phyloP scores from a whole-genome alignment of 2,329 filamentous ascomycete genomes.

The Fusarium piperis region DNA sequence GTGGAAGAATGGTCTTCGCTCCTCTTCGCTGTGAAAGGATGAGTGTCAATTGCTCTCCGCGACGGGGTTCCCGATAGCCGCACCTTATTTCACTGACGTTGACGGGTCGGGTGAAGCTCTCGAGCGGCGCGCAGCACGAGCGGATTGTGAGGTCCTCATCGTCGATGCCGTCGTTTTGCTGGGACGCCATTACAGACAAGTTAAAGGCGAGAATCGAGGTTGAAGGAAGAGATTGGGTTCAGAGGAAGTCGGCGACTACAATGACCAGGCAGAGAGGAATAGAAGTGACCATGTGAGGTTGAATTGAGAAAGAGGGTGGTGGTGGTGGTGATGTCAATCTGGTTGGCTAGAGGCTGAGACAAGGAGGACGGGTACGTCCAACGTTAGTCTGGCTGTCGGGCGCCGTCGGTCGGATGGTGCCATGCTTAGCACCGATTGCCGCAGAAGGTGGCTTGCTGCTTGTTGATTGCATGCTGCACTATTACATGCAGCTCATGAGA shows the following conservation, averaged over 20 bases:
- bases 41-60: background rate
- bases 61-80: background rate
- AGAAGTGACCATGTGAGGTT: background rate
- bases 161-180: conserved; percentile 32
- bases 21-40: background rate
- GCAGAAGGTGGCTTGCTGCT: conserved; percentile 1
- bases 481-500: background rate
- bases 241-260: background rate
- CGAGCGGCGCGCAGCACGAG: conserved; percentile 53
- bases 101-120: conserved; percentile 53
- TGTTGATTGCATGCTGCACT: background rate
- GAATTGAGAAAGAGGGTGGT: conserved; percentile 13
- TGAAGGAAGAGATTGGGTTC: background rate
- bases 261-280: background rate
- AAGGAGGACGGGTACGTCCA: background rate
- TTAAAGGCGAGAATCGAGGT: background rate
- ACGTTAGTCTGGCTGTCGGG: background rate
- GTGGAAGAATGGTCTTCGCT: conserved; percentile 19
- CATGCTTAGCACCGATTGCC: conserved; percentile 24
- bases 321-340: conserved; percentile 7
- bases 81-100: conserved; percentile 56
- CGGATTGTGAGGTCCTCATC: conserved; percentile 48
- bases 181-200: conserved; percentile 22
- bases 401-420: conserved; percentile 22
- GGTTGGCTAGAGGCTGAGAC: conserved; percentile 13